Percentiles rank a stretch among this genome's conserved stretches.
Evolutionary conservation across 1,139 yeast species (phyloP).

Genomic region (Suhomyces atakaporum): DNA sequence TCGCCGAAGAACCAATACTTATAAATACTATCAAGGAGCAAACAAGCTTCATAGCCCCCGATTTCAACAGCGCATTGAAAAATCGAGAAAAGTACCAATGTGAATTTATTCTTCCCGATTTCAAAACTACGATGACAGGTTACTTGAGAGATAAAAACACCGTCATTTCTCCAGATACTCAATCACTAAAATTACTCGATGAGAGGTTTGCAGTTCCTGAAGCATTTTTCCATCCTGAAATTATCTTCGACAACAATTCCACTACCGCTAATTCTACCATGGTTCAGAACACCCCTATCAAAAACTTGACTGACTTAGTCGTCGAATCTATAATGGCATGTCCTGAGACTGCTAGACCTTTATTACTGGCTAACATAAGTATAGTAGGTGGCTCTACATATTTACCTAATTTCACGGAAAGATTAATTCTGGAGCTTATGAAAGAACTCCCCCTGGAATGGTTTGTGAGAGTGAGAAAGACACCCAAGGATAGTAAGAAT

Average conservation of each 20-base stretch:
- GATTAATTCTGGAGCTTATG: conserved; percentile 62
- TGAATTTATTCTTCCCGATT: conserved; percentile 85
- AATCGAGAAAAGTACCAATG: conserved; percentile 33
- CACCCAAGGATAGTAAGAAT: conserved; percentile 14
- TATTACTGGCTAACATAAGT: conserved; percentile 76
- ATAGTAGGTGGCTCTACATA: conserved; percentile 83
- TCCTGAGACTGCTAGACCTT: conserved; percentile 75
- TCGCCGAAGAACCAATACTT: conserved; percentile 84
- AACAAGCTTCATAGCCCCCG: conserved; percentile 69
- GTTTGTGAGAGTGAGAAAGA: conserved; percentile 51
- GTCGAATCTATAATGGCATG: conserved; percentile 68
- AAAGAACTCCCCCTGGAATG: conserved; percentile 70
- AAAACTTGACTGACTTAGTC: conserved; percentile 72
- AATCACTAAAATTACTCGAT: conserved; percentile 68
- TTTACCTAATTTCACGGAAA: conserved; percentile 62
- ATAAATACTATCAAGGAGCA: conserved; percentile 85
- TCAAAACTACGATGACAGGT: conserved; percentile 74
- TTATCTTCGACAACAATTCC: conserved; percentile 44
- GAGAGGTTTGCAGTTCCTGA: conserved; percentile 91
- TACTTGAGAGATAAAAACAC: conserved; percentile 49
- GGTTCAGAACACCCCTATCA: conserved; percentile 59
- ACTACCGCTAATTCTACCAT: conserved; percentile 31
- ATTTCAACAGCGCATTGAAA: conserved; percentile 62
- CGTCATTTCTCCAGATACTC: conserved; percentile 47
- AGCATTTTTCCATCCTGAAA: conserved; percentile 80